Evolutionary conservation across 805 yeast species (phyloP).

Genomic region (Wickerhamiella slavikovae): DNA sequence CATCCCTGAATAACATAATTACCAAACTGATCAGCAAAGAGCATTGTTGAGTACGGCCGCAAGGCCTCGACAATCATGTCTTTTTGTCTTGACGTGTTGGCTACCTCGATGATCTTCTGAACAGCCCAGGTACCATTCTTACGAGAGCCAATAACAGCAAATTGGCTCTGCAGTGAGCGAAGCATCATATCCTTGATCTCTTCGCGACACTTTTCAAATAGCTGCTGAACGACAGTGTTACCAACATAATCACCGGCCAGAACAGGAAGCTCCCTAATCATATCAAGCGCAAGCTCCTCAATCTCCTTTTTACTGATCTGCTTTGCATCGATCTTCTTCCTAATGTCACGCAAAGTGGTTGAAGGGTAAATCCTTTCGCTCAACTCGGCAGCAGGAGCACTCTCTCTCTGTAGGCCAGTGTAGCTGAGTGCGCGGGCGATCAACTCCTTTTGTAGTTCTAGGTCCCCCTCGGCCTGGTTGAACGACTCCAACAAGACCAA

Average conservation of each 20-base stretch:
- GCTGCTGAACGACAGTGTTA: constrained; percentile 83
- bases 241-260: constrained; percentile 85
- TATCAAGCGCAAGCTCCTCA: constrained; percentile 63
- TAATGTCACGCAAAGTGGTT: constrained; percentile 66
- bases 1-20: constrained; percentile 93
- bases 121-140: constrained; percentile 99
- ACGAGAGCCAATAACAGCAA: constrained; percentile 86
- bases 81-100: constrained; percentile 41
- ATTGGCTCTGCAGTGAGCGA: constrained; percentile 49
- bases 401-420: constrained; percentile 14
- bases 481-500: constrained; percentile 15
- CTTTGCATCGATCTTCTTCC: constrained; percentile 49
- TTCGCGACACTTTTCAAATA: constrained; percentile 53
- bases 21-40: constrained; percentile 90
- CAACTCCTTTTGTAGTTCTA: constrained; percentile 13
- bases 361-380: constrained; percentile 62
- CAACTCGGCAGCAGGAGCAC: constrained; percentile 49
- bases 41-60: constrained; percentile 60
- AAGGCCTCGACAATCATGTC: constrained; percentile 46
- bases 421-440: constrained; percentile 15
- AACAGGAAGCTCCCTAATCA: constrained; percentile 79
- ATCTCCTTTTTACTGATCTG: constrained; percentile 36
- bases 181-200: constrained; percentile 65
- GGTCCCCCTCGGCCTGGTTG: constrained; percentile 16
- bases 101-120: constrained; percentile 74